Evolutionary conservation across 306 rosid species (phyloP), one percentile per base, ranked within the genome.

Genomic region (Hippophae gyantsensis): DNA sequence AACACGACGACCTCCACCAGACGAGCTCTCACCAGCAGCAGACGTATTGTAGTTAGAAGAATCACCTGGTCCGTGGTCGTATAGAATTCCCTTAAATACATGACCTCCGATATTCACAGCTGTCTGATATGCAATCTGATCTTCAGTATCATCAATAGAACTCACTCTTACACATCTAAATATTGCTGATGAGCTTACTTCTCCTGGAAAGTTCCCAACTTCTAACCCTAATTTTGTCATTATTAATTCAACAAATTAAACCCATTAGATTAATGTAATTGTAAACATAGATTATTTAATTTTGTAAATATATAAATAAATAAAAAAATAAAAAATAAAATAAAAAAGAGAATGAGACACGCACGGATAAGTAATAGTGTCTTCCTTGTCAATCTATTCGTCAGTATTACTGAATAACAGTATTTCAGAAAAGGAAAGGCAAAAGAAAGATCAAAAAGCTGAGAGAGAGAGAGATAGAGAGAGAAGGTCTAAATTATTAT

Each of bases 51-150:
- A 72, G 59, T 47, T 72, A 23, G 68, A 18, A 23, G 68, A 18
- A 47, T 86, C 95, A 6, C 3, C 4, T 32, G 85, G 89, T 38
- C 99, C 99, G 9, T 80, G 83, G 63, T 93, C 89, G 63, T 78
- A 86, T 8, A 93, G 89, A 71, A 86, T 82, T 52, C 99, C 99
- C 68, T 74, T 82, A 74, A 93, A 93, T 26, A 86, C 58, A 60
- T 86, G 99, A 45, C 99, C 99, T 52, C 89, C 94, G n/a, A 93
- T 88, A 74, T 78, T 88, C 5, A 93, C 97, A 1, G 96, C 90
- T 10, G 99, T 88, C 72, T 87, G 90, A 51, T 93, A 93, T 2
- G 97, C 99, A 12, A 76, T 84, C 65, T 93, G 89, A 5, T 84
- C 99, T 0, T 93, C 97, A 1, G 74, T 18, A 1, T 86, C 89